A percentile compares a stretch with the other conserved stretches of the same genome.
phyloP scores from a whole-genome alignment of 2,329 filamentous ascomycete species.

The Lachnellula arida region DNA sequence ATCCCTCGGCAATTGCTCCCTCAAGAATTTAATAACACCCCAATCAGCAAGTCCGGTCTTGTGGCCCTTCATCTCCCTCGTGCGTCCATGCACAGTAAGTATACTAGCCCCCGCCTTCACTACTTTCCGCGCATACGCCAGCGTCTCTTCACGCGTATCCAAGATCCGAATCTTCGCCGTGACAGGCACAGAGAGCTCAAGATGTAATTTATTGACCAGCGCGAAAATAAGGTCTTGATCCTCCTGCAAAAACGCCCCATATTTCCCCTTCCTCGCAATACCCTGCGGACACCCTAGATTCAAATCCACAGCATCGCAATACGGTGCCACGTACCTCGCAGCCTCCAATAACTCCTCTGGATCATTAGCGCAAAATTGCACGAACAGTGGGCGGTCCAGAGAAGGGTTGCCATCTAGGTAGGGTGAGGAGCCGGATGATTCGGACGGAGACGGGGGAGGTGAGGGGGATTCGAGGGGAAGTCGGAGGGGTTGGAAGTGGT shows the following conservation, averaged over 20 bases:
- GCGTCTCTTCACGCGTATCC: constrained; percentile 78
- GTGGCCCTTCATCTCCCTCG: constrained; percentile 91
- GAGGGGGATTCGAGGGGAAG: constrained; percentile 29
- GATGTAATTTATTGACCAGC: constrained; percentile 81
- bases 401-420: constrained; percentile 84
- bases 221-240: constrained; percentile 77
- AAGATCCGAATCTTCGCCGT: constrained; percentile 93
- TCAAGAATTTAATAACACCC: constrained; percentile 74
- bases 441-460: constrained; percentile 9
- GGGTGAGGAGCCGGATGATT: constrained; percentile 29
- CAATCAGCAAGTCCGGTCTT: constrained; percentile 92
- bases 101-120: constrained; percentile 86
- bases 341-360: constrained; percentile 74
- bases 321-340: constrained; percentile 71
- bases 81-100: constrained; percentile 84
- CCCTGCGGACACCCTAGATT: constrained; percentile 96
- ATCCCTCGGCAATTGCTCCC: constrained; percentile 77
- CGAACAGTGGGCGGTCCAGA: constrained; percentile 84
- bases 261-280: constrained; percentile 85
- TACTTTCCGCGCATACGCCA: constrained; percentile 86
- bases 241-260: constrained; percentile 93
- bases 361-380: constrained; percentile 94
- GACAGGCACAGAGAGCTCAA: constrained; percentile 73
- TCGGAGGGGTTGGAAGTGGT: constrained; percentile 66
- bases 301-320: constrained; percentile 92